A percentile compares a stretch with the other conserved stretches of the same genome.
These are phyloP conservation scores for Saturnispora serradocipensis DNA, from an alignment of 805 yeast genomes.

Conservation along the genomic window DNA sequence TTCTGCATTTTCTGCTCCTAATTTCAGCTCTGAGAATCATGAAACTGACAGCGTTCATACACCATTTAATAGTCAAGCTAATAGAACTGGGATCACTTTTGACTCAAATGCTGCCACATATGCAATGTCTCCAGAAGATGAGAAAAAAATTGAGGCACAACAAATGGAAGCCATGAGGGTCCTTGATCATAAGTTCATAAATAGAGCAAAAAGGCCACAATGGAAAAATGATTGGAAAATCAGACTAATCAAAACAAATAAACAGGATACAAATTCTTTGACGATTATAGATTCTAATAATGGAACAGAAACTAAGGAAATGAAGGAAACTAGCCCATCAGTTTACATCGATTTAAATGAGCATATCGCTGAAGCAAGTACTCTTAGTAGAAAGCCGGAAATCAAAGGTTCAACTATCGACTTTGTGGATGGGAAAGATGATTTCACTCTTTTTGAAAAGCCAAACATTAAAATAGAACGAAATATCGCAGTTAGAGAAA, in stretches of 20 bases:
- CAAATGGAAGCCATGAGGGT: neutral
- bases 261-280: neutral
- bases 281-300: neutral
- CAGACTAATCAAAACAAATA: neutral
- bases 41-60: neutral
- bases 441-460: neutral
- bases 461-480: neutral
- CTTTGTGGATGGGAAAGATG: constrained; percentile 1
- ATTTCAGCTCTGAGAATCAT: neutral
- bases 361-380: neutral
- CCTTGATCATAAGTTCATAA: neutral
- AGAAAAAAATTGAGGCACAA: neutral
- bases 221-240: constrained; percentile 6
- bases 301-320: too few species aligned
- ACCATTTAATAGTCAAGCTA: neutral
- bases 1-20: constrained; percentile 1
- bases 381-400: neutral
- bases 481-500: neutral
- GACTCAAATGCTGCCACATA: neutral
- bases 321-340: neutral
- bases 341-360: neutral
- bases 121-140: neutral
- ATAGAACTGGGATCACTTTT: neutral
- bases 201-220: neutral
- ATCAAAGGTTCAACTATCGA: neutral